Evolutionary conservation across 495 filamentous ascomycete species (phyloP), one percentile per base, ranked within the genome.

Genomic region (Entonaema liquescens): DNA sequence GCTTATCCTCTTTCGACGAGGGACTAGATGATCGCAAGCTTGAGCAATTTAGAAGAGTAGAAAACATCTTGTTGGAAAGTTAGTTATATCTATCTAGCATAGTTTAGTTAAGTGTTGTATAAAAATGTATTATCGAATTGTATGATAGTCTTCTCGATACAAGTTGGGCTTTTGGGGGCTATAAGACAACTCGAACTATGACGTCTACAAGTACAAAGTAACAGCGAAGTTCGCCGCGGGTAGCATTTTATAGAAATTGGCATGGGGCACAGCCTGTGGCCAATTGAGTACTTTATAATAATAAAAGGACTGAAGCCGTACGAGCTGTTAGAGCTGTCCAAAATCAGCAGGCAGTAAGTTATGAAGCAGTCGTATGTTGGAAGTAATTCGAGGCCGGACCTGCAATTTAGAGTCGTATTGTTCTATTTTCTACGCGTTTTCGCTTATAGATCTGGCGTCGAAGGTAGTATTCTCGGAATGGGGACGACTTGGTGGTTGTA

Each of bases 211-310:
- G 49, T 53, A 53, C 23, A 26, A 13, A 53, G 49, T 29, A 53
- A 53, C 49, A 53, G 23, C 49, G 49, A 28, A 29, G 15, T 13
- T 53, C 15, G 23, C 23, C 49, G 49, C 19, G 11, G 42, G 49
- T 53, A 53, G 23, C n/a, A 53, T 53, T 53, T 15, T 53, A 53
- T 53, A 53, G 7, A 29, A 17, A 53, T 53, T 53, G 17, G 5
- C 23, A 26, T 5, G 49, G 5, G 49, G 49, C 49, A 29, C 26
- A 47, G 42, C 17, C 19, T 28, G 23, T 29, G 25, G 49, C 49
- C 23, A 29, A 53, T 53, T 29, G 23, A 53, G 25, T n/a, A 47
- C 7, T 21, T 47, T 47, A 47, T 47, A 53, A 29, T 53, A 29
- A 29, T 53, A 53, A 29, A 53, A 29, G 49, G 49, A 28, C 49